These are phyloP conservation scores for Beauveria caledonica DNA, from an alignment of 2,329 filamentous ascomycete genomes.

Conservation along the genomic window DNA sequence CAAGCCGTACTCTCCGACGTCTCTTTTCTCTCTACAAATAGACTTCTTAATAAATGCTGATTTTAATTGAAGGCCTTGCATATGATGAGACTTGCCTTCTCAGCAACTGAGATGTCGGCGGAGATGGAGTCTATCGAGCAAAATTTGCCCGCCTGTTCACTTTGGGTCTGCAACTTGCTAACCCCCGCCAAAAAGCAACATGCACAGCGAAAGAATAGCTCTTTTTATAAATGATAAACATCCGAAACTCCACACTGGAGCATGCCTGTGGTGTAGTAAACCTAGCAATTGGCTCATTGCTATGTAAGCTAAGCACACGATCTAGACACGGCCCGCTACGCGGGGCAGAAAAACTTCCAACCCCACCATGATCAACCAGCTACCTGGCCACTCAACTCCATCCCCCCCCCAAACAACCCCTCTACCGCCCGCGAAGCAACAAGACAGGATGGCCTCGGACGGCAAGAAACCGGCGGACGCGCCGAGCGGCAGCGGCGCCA, in stretches of 20 bases:
- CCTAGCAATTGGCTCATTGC: background rate
- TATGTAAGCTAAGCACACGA: background rate
- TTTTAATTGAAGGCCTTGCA: too few relatives aligned
- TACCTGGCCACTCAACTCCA: background rate
- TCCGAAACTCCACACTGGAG: background rate
- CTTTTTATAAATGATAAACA: too few relatives aligned
- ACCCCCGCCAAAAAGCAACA: too few relatives aligned
- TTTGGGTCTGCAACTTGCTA: too few relatives aligned
- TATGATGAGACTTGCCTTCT: too few relatives aligned
- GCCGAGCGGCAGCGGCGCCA: slow-evolving; percentile 24
- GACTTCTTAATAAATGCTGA: too few relatives aligned
- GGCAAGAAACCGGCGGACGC: slow-evolving; percentile 28
- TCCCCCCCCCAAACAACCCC: background rate
- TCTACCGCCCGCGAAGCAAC: background rate
- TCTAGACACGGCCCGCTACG: background rate
- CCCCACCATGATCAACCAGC: slow-evolving; percentile 11
- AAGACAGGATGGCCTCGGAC: slow-evolving; percentile 22
- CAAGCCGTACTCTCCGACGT: too few relatives aligned
- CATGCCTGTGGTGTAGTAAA: too few relatives aligned
- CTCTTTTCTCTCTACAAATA: too few relatives aligned
- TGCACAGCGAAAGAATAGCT: too few relatives aligned
- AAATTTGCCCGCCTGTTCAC: background rate
- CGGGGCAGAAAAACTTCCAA: background rate
- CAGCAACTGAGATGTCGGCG: too few relatives aligned
- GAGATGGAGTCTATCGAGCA: background rate